These are phyloP conservation scores for Neonectria punicea DNA, from an alignment of 2,329 filamentous ascomycete species.

Conservation along the genomic window DNA sequence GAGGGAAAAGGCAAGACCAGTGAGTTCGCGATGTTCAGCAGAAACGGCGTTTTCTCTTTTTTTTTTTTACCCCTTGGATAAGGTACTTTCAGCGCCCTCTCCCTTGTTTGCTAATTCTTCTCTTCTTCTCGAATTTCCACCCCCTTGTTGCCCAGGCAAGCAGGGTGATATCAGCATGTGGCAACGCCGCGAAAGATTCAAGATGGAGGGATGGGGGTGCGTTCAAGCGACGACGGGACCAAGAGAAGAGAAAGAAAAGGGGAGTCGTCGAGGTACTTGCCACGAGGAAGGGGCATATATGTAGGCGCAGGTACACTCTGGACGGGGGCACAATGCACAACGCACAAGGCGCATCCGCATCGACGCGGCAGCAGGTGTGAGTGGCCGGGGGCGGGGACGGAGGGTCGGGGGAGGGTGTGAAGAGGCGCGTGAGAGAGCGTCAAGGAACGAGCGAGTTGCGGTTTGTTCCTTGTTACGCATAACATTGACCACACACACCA, in stretches of 20 bases:
- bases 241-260: slow-evolving; percentile 4
- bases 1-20: not conserved
- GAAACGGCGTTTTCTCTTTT: slow-evolving; percentile 3
- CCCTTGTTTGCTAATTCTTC: slow-evolving; percentile 5
- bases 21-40: slow-evolving; percentile 5
- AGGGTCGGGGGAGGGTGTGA: slow-evolving; percentile 12
- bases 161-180: slow-evolving; percentile 16
- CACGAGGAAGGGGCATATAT: slow-evolving; percentile 21
- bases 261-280: slow-evolving; percentile 21
- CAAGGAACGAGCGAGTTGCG: slow-evolving; percentile 13
- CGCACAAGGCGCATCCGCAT: slow-evolving; percentile 22
- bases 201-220: slow-evolving; percentile 12
- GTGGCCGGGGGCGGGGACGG: slow-evolving; percentile 6
- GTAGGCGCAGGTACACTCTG: slow-evolving; percentile 26
- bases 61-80: not conserved
- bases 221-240: not conserved
- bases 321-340: slow-evolving; percentile 15
- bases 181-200: slow-evolving; percentile 16
- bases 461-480: slow-evolving; percentile 15
- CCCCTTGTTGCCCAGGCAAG: slow-evolving; percentile 22
- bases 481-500: slow-evolving; percentile 10
- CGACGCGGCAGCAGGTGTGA: slow-evolving; percentile 11
- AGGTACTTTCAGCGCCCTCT: not conserved
- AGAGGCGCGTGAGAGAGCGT: slow-evolving; percentile 12
- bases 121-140: slow-evolving; percentile 15